phyloP scores from a whole-genome alignment of 2,329 filamentous ascomycete species.

The Monosporascus sp. region DNA sequence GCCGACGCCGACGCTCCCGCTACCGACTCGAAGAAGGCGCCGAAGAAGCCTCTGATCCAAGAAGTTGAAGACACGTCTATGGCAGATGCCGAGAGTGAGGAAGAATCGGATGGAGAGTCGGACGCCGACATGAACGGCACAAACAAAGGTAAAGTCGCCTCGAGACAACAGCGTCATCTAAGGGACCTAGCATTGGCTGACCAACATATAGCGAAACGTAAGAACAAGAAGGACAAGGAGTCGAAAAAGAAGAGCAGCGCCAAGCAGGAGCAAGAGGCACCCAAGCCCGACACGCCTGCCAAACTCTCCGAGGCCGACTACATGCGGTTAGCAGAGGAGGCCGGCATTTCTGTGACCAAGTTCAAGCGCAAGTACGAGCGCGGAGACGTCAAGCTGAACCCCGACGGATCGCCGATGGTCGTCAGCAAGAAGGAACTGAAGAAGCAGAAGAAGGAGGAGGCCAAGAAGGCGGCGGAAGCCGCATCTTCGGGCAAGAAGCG shows the following conservation, averaged over 20 bases:
- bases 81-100: conserved; percentile 41
- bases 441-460: conserved; percentile 60
- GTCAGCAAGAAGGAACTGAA: conserved; percentile 73
- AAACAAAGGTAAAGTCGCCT: conserved; percentile 21
- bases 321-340: conserved; percentile 56
- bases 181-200: conserved; percentile 20
- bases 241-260: conserved; percentile 36
- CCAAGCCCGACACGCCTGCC: conserved; percentile 18
- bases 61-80: conserved; percentile 35
- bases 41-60: conserved; percentile 33
- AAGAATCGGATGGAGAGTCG: conserved; percentile 29
- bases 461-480: conserved; percentile 44
- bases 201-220: conserved; percentile 25
- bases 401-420: conserved; percentile 60
- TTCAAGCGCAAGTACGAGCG: conserved; percentile 75
- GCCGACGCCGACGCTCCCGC: conserved; percentile 81
- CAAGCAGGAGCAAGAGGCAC: conserved; percentile 33
- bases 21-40: conserved; percentile 30
- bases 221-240: conserved; percentile 28
- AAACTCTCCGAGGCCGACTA: conserved; percentile 52
- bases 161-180: conserved; percentile 21
- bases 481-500: conserved; percentile 60
- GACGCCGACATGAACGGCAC: conserved; percentile 30
- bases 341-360: conserved; percentile 67
- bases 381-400: conserved; percentile 63